A percentile compares a stretch with the other conserved stretches of the same genome.
These are phyloP conservation scores for Strobilomyces confusus DNA, from an alignment of 768 basidiomycete species.

Conservation along the genomic window DNA sequence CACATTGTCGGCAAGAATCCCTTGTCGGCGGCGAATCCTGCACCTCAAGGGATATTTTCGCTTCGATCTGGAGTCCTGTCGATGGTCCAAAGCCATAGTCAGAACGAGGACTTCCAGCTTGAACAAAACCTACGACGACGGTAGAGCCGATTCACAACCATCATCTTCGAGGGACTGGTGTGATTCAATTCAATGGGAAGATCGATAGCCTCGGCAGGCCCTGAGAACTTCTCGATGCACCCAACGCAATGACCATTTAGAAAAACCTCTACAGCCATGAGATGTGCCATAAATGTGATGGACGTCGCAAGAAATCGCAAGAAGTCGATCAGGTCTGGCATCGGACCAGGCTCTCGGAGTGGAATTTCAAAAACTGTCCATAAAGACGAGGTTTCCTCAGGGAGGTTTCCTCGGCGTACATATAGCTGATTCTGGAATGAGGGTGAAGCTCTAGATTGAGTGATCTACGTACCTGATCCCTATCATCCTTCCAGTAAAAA, in stretches of 20 bases:
- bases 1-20: no score
- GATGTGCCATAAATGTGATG: conserved; percentile 83
- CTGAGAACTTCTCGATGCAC: conserved; percentile 56
- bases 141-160: conserved; percentile 47
- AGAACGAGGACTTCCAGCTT: no score
- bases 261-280: conserved; percentile 70
- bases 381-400: conserved; percentile 16
- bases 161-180: conserved; percentile 53
- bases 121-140: no score
- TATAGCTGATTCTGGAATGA: neutral
- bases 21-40: no score
- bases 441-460: no score
- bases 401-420: neutral
- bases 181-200: conserved; percentile 52
- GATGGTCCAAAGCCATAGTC: no score
- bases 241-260: conserved; percentile 70
- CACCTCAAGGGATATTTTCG: no score
- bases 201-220: conserved; percentile 41
- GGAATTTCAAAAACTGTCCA: conserved; percentile 90
- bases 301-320: conserved; percentile 86
- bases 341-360: conserved; percentile 68
- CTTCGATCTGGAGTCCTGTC: no score
- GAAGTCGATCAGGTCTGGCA: conserved; percentile 79
- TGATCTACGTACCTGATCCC: neutral
- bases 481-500: neutral